phyloP scores from a whole-genome alignment of 495 filamentous ascomycete species.

The Xylaria bambusicola region DNA sequence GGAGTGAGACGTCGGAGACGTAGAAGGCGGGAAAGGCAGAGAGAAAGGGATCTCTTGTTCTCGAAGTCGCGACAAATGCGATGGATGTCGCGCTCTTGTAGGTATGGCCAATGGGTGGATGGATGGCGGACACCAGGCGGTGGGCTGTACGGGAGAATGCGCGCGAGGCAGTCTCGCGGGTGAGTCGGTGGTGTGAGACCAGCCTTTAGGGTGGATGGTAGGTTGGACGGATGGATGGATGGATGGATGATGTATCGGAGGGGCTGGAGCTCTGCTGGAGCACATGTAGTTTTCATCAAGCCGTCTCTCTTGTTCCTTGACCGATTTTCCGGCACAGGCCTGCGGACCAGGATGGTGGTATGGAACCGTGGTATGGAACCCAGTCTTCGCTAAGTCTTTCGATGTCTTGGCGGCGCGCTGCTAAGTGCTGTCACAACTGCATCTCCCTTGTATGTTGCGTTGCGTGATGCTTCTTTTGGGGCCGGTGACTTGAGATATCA shows the following conservation, averaged over 20 bases:
- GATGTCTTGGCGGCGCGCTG: conserved; percentile 14
- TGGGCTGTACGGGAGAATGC: conserved; percentile 8
- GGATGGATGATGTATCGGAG: conserved; percentile 19
- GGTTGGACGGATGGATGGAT: conserved; percentile 12
- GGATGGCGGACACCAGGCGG: conserved; percentile 1
- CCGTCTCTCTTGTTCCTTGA: conserved; percentile 24
- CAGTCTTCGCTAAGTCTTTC: conserved; percentile 26
- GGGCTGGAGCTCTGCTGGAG: too few relatives aligned
- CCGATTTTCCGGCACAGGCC: conserved; percentile 29
- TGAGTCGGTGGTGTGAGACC: too few relatives aligned
- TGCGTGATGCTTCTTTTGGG: too few relatives aligned
- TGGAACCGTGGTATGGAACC: conserved; percentile 21
- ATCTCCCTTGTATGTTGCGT: too few relatives aligned
- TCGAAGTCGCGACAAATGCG: conserved; percentile 33
- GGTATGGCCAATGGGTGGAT: conserved; percentile 15
- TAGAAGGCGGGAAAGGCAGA: conserved; percentile 20
- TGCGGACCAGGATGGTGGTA: conserved; percentile 13
- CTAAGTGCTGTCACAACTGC: neutral
- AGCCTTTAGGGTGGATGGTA: too few relatives aligned
- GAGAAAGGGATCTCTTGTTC: conserved; percentile 34
- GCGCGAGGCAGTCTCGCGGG: conserved; percentile 18
- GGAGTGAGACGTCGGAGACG: conserved; percentile 17
- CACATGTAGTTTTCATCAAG: too few relatives aligned
- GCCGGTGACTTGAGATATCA: neutral
- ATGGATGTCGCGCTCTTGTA: conserved; percentile 22